A percentile compares a stretch with the other conserved stretches of the same genome.
Evolutionary conservation across 2,329 filamentous ascomycete genomes (phyloP).

Genomic region (Colletotrichum acutatum): DNA sequence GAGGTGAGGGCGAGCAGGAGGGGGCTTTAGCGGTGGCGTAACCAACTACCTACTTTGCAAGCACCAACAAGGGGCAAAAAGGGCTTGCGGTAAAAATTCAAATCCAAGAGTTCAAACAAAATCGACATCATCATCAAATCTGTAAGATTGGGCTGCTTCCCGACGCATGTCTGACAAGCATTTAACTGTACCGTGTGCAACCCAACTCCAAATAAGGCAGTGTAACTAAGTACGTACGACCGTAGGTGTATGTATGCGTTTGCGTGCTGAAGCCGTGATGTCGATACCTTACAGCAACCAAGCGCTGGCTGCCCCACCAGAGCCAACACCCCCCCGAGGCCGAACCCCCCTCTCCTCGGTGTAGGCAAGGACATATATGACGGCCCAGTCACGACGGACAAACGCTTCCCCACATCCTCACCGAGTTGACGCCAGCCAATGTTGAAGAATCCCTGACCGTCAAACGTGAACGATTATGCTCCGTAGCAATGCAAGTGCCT

Average conservation of each 20-base stretch:
- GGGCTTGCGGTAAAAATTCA: neutral
- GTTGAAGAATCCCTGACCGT: neutral
- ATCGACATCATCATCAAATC: conserved; percentile 11
- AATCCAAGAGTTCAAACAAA: neutral
- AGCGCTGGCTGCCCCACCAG: neutral
- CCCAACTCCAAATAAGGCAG: neutral
- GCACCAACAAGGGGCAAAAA: too few relatives aligned
- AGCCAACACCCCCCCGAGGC: neutral
- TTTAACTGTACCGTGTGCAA: neutral
- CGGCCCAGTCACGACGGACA: conserved; percentile 19
- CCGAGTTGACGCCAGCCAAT: conserved; percentile 30
- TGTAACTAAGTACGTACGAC: neutral
- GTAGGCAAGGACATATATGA: conserved; percentile 16
- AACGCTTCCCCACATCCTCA: conserved; percentile 31
- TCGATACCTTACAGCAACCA: too few relatives aligned
- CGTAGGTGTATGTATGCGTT: neutral
- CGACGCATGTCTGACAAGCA: conserved; percentile 28
- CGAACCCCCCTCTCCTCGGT: conserved; percentile 12
- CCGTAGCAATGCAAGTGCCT: conserved; percentile 1
- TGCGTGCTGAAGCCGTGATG: neutral
- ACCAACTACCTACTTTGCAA: neutral
- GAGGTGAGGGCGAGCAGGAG: neutral
- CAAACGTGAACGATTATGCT: neutral
- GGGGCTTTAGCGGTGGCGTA: neutral
- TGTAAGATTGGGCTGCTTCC: conserved; percentile 23